Evolutionary conservation across 2,329 filamentous ascomycete species (phyloP), one percentile per base, ranked within the genome.

Genomic region (Cladosporium sphaerospermum): DNA sequence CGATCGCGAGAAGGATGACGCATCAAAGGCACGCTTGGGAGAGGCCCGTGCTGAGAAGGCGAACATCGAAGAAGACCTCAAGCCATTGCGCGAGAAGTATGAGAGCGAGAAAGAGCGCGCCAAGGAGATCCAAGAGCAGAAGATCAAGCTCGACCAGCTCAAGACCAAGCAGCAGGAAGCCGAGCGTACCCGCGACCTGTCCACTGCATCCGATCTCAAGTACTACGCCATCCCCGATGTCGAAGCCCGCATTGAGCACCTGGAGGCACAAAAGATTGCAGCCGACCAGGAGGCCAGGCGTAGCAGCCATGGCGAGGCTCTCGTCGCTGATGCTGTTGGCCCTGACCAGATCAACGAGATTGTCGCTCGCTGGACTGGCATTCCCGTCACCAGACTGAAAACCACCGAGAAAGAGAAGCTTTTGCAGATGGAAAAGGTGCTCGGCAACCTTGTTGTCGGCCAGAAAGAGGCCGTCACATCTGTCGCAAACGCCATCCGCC

Each of bases 261-360:
- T 97, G 9, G 93, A 99, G 73, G 77, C 77, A 47, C 86, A 92
- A 58, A 81, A 80, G 45, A 85, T 88, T 3, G 89, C 95, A 67
- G 86, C 88, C 2, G 93, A 97, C 68, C 85, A 84, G 9, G 80
- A 84, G 58, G 75, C 78, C 40, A 73, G 74, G 31, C 71, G 75
- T 28, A 88, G 87, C 34, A 71, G 77, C 3, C 81, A 81, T 31
- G 73, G 84, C 50, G 82, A 81, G 53, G 68, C 88, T 19, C 85
- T 97, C 69, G 81, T 97, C 52, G 95, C 91, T 3, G 93, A 99
- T 67, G 82, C 93, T 44, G 93, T 99, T 60, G 93, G 93, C 5
- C 90, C 91, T 9, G 93, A 99, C 59, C 91, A 99, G 71, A 99
- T 99, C 78, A 97, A 99, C 69, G 92, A 97, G 67, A 99, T 99